Percentiles rank a stretch among this genome's conserved stretches.
Evolutionary conservation across 495 filamentous ascomycete species (phyloP).

Genomic region (Oidiodendron maius): DNA sequence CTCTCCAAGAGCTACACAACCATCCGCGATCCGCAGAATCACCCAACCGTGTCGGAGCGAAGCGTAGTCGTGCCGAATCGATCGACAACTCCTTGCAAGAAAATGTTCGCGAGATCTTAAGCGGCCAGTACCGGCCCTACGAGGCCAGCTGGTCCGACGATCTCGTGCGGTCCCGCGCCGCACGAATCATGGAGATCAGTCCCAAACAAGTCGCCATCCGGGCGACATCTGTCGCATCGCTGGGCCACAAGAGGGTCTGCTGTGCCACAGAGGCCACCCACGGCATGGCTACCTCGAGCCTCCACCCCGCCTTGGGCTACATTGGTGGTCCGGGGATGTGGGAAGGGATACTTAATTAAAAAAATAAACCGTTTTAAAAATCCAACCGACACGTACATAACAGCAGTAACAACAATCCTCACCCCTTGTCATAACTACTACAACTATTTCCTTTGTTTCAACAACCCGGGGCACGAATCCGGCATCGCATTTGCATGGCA

Average conservation of each 20-base stretch:
- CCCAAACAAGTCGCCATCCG: slow-evolving; percentile 30
- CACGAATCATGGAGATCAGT: slow-evolving; percentile 15
- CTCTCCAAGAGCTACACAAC: slow-evolving; percentile 57
- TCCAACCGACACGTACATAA: too few species aligned
- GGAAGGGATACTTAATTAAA: slow-evolving; percentile 29
- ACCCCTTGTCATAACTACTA: too few species aligned
- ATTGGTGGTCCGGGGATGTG: slow-evolving; percentile 54
- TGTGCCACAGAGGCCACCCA: slow-evolving; percentile 42
- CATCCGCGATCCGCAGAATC: slow-evolving; percentile 24
- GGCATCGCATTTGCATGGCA: too few species aligned
- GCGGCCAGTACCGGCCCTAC: slow-evolving; percentile 21
- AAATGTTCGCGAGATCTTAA: slow-evolving; percentile 62
- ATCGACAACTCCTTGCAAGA: slow-evolving; percentile 64
- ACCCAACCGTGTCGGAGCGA: slow-evolving; percentile 37
- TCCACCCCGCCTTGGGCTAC: slow-evolving; percentile 19
- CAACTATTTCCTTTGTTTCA: too few species aligned
- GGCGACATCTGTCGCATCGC: slow-evolving; percentile 24
- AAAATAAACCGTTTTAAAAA: too few species aligned
- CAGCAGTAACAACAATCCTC: too few species aligned
- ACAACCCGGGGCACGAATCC: too few species aligned
- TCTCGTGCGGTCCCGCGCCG: slow-evolving; percentile 15
- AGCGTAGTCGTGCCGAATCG: slow-evolving; percentile 65
- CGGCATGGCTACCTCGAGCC: slow-evolving; percentile 6
- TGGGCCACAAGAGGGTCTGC: slow-evolving; percentile 55
- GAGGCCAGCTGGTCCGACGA: slow-evolving; percentile 32